Evolutionary conservation across 139 green algal species (phyloP), one percentile per base, ranked within the genome.

Genomic region (Chlamydomonas asymmetrica): DNA sequence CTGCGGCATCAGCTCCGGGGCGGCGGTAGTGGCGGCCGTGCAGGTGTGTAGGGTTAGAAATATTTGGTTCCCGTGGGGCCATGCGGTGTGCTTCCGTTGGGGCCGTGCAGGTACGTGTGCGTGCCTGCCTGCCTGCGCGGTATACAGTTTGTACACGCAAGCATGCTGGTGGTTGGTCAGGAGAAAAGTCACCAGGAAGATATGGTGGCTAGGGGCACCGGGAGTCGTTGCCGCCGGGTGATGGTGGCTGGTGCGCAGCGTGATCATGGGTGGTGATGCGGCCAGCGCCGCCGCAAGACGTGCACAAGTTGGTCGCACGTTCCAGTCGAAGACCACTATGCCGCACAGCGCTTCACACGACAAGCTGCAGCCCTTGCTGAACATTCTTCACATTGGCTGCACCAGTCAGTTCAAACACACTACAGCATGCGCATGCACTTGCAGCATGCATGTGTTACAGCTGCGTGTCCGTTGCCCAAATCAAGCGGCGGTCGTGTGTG

Each of bases 1-100:
- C 56, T 93, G 84, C 63, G 94, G 94, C 69, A 98, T 98, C 84
- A 95, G 87, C 76, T 97, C 90, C 22, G 94, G 94, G 2, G 93
- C 93, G n/a, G 93, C 93, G n/a, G 89, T 93, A 29, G 50, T 76
- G 41, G 92, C 91, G 9, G 92, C 93, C 3, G 74, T 92, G n/a
- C 34, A 91, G 82, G 89, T 94, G 62, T 25, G 50, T 32, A 37
- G 49, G 1, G 23, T 16, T 2, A 3, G 66, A 16, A 32, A 31
- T 6, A 38, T 16, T 4, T 49, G 18, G 4, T 20, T 52, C 37
- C 4, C 38, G 7, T 4, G 7, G 16, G 8, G 16, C 32, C 35
- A 34, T 32, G 3, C 37, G 22, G 8, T 16, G 8, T 20, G 23
- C 23, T 40, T 9, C 13, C 29, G 8, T 32, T 48, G 31, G 8